Conservation (phyloP, 345 rosid genomes). For the Salix suchowensis region DNA sequence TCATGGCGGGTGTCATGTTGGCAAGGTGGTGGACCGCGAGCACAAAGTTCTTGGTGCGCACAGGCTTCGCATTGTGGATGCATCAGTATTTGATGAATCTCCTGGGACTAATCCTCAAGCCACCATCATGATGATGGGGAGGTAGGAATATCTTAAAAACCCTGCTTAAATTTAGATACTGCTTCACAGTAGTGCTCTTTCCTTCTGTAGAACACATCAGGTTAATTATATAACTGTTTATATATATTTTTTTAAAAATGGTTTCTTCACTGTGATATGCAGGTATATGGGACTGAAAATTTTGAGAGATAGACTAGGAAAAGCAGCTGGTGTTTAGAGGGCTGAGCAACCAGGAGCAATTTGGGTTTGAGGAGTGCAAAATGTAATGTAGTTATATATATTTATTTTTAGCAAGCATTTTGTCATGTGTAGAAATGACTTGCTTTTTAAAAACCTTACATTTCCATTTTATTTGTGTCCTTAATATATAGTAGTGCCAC, state of each 20-base stretch:
- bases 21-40: constrained; percentile 60
- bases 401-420: constrained; percentile 1
- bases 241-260: background rate
- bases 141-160: constrained; percentile 37
- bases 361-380: background rate
- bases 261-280: constrained; percentile 24
- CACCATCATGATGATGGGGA: constrained; percentile 97
- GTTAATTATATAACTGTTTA: background rate
- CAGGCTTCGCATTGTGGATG: constrained; percentile 78
- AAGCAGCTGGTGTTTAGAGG: constrained; percentile 48
- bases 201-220: background rate
- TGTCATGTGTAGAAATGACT: background rate
- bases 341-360: background rate
- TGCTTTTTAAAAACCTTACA: background rate
- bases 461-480: background rate
- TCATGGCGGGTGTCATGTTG: constrained; percentile 91
- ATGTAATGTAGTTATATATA: constrained; percentile 5
- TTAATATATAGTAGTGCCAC: background rate
- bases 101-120: constrained; percentile 99
- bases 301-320: constrained; percentile 65
- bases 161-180: background rate
- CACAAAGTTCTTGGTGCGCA: constrained; percentile 58
- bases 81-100: constrained; percentile 66
- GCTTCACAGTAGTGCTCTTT: background rate
- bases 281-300: constrained; percentile 92